phyloP scores from a whole-genome alignment of 352 stramenopile genomes.

The Aphanomyces astaci region DNA sequence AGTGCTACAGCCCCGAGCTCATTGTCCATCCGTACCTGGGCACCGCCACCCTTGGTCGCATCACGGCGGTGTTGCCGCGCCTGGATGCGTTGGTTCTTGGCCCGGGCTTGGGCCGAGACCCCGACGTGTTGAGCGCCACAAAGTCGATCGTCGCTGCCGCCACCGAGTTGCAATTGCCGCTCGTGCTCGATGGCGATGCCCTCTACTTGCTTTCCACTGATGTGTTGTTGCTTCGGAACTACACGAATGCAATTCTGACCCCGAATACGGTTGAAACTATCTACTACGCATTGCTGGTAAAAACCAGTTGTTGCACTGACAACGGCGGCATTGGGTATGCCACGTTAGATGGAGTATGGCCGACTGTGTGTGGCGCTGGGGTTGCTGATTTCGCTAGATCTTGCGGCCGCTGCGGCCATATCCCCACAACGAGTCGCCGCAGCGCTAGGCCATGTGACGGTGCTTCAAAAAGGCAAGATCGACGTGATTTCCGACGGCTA shows the following conservation, averaged over 20 bases:
- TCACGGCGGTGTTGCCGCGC: conserved; percentile 50
- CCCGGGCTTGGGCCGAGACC: conserved; percentile 89
- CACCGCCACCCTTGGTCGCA: conserved; percentile 24
- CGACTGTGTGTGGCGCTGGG: conserved; percentile 48
- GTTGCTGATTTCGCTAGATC: conserved; percentile 40
- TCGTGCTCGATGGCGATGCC: conserved; percentile 94
- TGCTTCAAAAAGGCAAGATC: conserved; percentile 76
- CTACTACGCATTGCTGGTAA: not conserved
- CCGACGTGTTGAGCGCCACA: conserved; percentile 72
- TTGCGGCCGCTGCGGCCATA: conserved; percentile 44
- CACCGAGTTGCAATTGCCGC: conserved; percentile 51
- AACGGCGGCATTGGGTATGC: too few relatives aligned
- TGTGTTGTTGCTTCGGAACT: conserved; percentile 49
- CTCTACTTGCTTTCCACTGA: conserved; percentile 85
- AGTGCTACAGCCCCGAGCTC: conserved; percentile 95
- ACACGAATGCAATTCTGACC: conserved; percentile 85
- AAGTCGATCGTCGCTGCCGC: conserved; percentile 64
- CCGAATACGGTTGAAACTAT: conserved; percentile 75
- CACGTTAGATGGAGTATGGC: conserved; percentile 78
- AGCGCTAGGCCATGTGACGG: conserved; percentile 56
- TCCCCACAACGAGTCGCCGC: conserved; percentile 21
- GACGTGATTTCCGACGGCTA: conserved; percentile 77
- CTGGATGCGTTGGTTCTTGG: conserved; percentile 85
- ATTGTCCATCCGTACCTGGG: conserved; percentile 88
- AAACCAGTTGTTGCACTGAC: too few relatives aligned